phyloP scores from a whole-genome alignment of 2,329 filamentous ascomycete genomes.

The Aspergillus sp. region DNA sequence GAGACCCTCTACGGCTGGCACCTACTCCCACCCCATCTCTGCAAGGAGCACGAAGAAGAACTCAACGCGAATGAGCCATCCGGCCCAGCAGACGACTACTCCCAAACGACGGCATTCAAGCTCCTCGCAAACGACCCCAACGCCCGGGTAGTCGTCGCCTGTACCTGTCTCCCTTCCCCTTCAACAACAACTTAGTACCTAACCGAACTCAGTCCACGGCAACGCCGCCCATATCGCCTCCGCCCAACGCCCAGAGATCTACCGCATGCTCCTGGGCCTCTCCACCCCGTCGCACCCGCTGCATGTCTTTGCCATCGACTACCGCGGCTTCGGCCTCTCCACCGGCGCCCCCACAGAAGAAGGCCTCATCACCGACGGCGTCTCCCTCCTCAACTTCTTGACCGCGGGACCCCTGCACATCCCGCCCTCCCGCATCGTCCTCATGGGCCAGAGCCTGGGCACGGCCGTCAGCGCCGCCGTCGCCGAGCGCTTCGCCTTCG shows the following conservation, averaged over 20 bases:
- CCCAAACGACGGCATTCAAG: constrained; percentile 48
- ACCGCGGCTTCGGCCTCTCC: constrained; percentile 81
- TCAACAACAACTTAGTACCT: constrained; percentile 7
- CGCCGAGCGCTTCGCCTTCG: constrained; percentile 66
- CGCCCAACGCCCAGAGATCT: constrained; percentile 70
- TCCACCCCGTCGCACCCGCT: constrained; percentile 61
- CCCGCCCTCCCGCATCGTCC: constrained; percentile 68
- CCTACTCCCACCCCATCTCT: constrained; percentile 75
- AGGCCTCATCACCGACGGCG: constrained; percentile 77
- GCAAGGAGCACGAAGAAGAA: constrained; percentile 66
- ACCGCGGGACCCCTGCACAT: constrained; percentile 60
- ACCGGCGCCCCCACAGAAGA: constrained; percentile 77
- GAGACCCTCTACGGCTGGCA: constrained; percentile 88
- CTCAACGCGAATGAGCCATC: constrained; percentile 57
- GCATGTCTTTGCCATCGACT: constrained; percentile 86
- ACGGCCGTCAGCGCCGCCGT: constrained; percentile 79
- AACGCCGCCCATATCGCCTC: constrained; percentile 88
- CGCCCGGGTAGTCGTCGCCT: constrained; percentile 56
- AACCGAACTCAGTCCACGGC: constrained; percentile 40
- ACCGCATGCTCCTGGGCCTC: constrained; percentile 72
- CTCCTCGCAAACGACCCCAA: constrained; percentile 52
- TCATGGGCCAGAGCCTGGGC: constrained; percentile 84
- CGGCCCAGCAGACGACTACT: constrained; percentile 49
- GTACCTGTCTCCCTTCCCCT: constrained; percentile 26
- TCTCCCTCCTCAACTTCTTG: constrained; percentile 67